phyloP scores from a whole-genome alignment of 192 early-diverging fungal species.

The Umbelopsis vinacea region DNA sequence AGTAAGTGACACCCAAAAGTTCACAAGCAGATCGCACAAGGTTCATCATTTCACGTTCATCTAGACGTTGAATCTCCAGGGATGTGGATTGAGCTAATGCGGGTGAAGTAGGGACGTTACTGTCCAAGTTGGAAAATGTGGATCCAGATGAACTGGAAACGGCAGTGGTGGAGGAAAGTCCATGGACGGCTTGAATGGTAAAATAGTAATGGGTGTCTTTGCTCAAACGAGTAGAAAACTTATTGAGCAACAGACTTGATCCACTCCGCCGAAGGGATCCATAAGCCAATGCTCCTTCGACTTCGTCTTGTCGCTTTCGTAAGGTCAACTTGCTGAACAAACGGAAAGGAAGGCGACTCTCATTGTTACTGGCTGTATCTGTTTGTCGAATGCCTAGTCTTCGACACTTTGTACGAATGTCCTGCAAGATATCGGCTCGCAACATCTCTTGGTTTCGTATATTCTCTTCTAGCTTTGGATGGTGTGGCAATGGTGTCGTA shows the following conservation, averaged over 20 bases:
- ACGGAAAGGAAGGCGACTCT: not conserved
- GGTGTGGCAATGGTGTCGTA: conserved; percentile 23
- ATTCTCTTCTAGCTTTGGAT: conserved; percentile 26
- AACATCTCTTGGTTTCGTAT: conserved; percentile 19
- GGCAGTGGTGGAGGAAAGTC: conserved; percentile 21
- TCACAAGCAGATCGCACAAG: conserved; percentile 30
- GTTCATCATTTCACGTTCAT: conserved; percentile 32
- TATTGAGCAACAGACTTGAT: not conserved
- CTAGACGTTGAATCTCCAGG: conserved; percentile 12
- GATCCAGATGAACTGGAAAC: conserved; percentile 16
- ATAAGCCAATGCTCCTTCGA: conserved; percentile 13
- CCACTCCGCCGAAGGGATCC: conserved; percentile 17
- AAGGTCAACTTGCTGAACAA: conserved; percentile 9
- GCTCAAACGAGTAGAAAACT: conserved; percentile 19
- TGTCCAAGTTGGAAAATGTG: conserved; percentile 15
- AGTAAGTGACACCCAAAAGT: conserved; percentile 38
- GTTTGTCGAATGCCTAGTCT: conserved; percentile 25
- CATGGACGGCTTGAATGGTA: conserved; percentile 23
- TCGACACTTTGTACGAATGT: conserved; percentile 24
- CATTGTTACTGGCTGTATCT: conserved; percentile 17
- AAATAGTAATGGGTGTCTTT: conserved; percentile 23
- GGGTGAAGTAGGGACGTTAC: conserved; percentile 10
- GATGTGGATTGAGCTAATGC: conserved; percentile 2
- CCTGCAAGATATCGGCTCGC: conserved; percentile 21
- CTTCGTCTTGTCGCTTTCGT: conserved; percentile 11